A percentile compares a stretch with the other conserved stretches of the same genome.
phyloP scores from a whole-genome alignment of 768 basidiomycete genomes.

The Collybiopsis confluens region DNA sequence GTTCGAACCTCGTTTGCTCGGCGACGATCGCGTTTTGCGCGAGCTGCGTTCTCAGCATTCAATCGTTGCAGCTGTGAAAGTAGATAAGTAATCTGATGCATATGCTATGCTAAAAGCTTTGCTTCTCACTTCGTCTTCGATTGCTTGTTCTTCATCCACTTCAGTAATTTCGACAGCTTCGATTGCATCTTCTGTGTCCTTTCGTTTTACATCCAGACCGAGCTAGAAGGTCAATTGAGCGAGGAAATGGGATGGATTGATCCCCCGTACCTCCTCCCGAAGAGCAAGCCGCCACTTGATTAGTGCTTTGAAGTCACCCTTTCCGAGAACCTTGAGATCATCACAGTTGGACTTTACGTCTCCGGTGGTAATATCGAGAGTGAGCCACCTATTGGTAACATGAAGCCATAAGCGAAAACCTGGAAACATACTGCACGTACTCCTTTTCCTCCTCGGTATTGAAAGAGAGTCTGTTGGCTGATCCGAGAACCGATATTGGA shows the following conservation, averaged over 20 bases:
- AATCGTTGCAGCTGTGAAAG: conserved; percentile 70
- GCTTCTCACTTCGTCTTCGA: conserved; percentile 75
- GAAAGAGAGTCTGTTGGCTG: conserved; percentile 74
- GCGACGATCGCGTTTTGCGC: conserved; percentile 75
- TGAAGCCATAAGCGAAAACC: not conserved
- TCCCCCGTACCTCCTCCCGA: conserved; percentile 79
- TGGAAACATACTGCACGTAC: conserved; percentile 30
- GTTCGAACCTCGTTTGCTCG: conserved; percentile 85
- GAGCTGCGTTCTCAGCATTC: conserved; percentile 69
- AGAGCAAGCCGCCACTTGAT: conserved; percentile 88
- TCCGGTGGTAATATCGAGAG: conserved; percentile 62
- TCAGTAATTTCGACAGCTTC: conserved; percentile 67
- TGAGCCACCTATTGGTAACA: conserved; percentile 57
- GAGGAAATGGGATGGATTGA: not conserved
- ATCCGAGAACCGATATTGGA: conserved; percentile 76
- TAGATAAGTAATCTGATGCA: conserved; percentile 7
- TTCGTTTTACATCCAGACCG: conserved; percentile 79
- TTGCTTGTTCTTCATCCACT: conserved; percentile 84
- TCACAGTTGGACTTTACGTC: conserved; percentile 82
- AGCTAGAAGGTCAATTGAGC: conserved; percentile 38
- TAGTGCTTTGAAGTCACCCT: conserved; percentile 92
- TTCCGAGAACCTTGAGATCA: conserved; percentile 95
- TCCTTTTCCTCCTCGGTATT: conserved; percentile 79
- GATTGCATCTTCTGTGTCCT: conserved; percentile 67
- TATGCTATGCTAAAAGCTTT: not conserved